Conservation (phyloP, 192 early-diverging fungal species). For the Entophlyctis helioformis region DNA sequence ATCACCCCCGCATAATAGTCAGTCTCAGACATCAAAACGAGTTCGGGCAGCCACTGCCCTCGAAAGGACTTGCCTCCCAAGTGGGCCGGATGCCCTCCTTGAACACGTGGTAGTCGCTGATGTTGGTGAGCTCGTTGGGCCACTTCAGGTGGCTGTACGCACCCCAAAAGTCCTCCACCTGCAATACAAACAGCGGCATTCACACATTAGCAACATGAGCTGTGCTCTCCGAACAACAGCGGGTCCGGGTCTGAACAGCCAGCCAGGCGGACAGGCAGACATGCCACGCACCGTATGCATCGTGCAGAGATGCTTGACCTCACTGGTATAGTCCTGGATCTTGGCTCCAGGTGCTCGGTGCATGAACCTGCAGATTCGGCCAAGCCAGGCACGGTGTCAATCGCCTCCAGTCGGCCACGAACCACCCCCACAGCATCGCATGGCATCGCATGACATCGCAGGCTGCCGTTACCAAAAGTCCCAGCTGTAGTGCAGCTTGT, state of each 20-base stretch:
- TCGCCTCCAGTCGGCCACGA: too few relatives aligned
- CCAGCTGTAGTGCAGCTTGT: too few relatives aligned
- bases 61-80: slow-evolving; percentile 72
- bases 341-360: slow-evolving; percentile 78
- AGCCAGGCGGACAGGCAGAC: not conserved
- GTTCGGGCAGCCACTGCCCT: not conserved
- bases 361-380: slow-evolving; percentile 49
- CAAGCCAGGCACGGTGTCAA: too few relatives aligned
- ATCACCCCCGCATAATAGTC: too few relatives aligned
- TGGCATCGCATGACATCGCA: too few relatives aligned
- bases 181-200: not conserved
- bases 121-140: slow-evolving; percentile 70
- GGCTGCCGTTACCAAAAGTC: too few relatives aligned
- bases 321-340: slow-evolving; percentile 74
- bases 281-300: not conserved
- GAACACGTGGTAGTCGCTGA: slow-evolving; percentile 89
- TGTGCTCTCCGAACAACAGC: not conserved
- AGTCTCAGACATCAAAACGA: not conserved
- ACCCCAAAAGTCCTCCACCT: slow-evolving; percentile 95
- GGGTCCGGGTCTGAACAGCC: not conserved
- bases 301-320: slow-evolving; percentile 51
- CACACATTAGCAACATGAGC: not conserved
- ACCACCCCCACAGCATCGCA: too few relatives aligned
- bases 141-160: slow-evolving; percentile 65
- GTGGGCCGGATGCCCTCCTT: slow-evolving; percentile 82